Evolutionary conservation across 805 yeast genomes (phyloP).

Genomic region (Ogataea angusta): DNA sequence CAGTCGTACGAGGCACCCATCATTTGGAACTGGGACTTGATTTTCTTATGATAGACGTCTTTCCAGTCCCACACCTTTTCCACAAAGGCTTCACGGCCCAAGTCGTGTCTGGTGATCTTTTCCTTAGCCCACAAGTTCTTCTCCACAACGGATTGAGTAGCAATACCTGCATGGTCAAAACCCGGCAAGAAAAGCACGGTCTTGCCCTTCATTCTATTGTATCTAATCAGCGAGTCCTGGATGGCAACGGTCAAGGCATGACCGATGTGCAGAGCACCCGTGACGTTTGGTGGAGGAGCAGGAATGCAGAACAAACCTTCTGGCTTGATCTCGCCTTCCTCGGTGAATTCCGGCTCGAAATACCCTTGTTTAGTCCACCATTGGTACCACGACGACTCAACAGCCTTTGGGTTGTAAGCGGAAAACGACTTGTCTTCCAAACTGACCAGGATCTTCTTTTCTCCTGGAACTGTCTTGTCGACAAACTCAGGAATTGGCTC

Average conservation of each 20-base stretch:
- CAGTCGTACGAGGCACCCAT: constrained; percentile 98
- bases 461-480: constrained; percentile 83
- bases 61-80: constrained; percentile 98
- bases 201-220: constrained; percentile 95
- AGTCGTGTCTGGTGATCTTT: constrained; percentile 88
- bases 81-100: constrained; percentile 86
- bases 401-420: constrained; percentile 88
- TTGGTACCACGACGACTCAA: constrained; percentile 94
- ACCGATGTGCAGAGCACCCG: constrained; percentile 98
- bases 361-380: constrained; percentile 94
- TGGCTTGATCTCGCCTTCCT: constrained; percentile 71
- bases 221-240: constrained; percentile 91
- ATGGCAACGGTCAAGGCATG: constrained; percentile 95
- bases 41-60: constrained; percentile 83
- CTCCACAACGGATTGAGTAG: constrained; percentile 97
- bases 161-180: constrained; percentile 98
- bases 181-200: constrained; percentile 93
- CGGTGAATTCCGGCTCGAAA: constrained; percentile 81
- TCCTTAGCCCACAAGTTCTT: constrained; percentile 89
- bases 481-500: constrained; percentile 82
- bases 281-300: constrained; percentile 99
- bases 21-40: constrained; percentile 76
- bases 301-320: constrained; percentile 89
- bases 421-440: constrained; percentile 91
- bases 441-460: constrained; percentile 82